These are phyloP conservation scores for Calonectria pteridis DNA, from an alignment of 2,329 filamentous ascomycete species.

Conservation along the genomic window DNA sequence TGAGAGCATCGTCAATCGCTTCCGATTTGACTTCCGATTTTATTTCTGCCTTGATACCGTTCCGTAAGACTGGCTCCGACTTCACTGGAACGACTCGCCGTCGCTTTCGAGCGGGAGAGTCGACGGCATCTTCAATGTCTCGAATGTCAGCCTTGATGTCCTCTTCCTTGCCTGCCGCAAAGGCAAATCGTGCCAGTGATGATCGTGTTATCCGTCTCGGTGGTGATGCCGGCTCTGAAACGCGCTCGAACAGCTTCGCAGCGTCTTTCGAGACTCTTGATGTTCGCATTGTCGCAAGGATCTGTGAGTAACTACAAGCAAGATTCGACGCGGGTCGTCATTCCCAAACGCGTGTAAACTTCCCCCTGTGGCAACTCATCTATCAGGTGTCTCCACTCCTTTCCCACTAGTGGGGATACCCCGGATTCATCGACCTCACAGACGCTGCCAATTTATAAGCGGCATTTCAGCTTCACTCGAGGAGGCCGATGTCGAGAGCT, in stretches of 20 bases:
- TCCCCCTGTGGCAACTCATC: slow-evolving; percentile 11
- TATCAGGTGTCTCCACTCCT: slow-evolving; percentile 1
- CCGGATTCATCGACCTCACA: slow-evolving; percentile 16
- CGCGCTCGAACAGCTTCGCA: slow-evolving; percentile 63
- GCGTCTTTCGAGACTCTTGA: slow-evolving; percentile 71
- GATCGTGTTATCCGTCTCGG: slow-evolving; percentile 63
- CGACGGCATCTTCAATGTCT: slow-evolving; percentile 71
- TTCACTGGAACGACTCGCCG: slow-evolving; percentile 41
- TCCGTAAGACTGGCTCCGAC: slow-evolving; percentile 30
- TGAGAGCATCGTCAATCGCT: slow-evolving; percentile 43
- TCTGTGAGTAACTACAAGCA: slow-evolving; percentile 8
- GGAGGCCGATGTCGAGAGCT: neutral
- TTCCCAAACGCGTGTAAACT: slow-evolving; percentile 18
- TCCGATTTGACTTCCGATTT: slow-evolving; percentile 57
- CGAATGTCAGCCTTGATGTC: slow-evolving; percentile 36
- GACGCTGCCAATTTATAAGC: slow-evolving; percentile 21
- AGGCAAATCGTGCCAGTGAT: slow-evolving; percentile 61
- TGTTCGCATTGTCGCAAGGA: slow-evolving; percentile 61
- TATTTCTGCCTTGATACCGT: slow-evolving; percentile 50
- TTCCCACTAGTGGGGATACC: slow-evolving; percentile 16
- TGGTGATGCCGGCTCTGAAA: slow-evolving; percentile 42
- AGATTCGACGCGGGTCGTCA: neutral
- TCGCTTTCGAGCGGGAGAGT: slow-evolving; percentile 48
- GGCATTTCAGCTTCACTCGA: neutral
- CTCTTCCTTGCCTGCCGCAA: slow-evolving; percentile 44